These are phyloP conservation scores for Citrus australasica DNA, from an alignment of 345 rosid genomes.

Conservation along the genomic window DNA sequence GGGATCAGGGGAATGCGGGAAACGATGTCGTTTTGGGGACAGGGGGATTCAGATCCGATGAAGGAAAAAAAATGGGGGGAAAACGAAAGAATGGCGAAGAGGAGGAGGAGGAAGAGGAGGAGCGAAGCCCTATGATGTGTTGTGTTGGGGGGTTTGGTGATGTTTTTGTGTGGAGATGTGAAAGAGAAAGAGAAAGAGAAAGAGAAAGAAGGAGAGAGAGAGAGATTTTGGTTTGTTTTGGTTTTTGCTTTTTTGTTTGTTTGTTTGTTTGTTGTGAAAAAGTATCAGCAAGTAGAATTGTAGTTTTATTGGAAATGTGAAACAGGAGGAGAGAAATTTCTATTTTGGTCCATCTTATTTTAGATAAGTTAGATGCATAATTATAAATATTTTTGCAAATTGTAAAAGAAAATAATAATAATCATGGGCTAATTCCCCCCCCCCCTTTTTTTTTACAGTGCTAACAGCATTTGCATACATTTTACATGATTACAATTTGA, in stretches of 20 bases:
- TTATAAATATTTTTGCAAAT: too few species aligned
- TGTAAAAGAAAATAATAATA: too few species aligned
- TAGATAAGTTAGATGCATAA: too few species aligned
- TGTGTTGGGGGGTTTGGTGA: constrained; percentile 26
- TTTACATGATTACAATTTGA: too few species aligned
- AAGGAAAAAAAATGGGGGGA: constrained; percentile 1
- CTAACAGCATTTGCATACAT: not conserved
- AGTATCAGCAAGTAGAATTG: too few species aligned
- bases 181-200: not conserved
- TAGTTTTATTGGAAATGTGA: not conserved
- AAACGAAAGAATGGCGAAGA: constrained; percentile 18
- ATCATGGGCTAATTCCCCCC: too few species aligned
- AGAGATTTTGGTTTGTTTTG: constrained; percentile 14
- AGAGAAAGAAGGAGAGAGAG: not conserved
- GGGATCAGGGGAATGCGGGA: constrained; percentile 21
- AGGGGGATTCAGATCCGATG: constrained; percentile 39
- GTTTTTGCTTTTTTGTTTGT: not conserved
- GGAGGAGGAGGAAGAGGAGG: constrained; percentile 13
- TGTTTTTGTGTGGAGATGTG: constrained; percentile 29
- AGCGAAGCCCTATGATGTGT: constrained; percentile 8
- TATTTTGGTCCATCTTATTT: not conserved
- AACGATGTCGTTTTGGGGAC: constrained; percentile 19
- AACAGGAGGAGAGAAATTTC: not conserved
- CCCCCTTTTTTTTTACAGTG: not conserved
- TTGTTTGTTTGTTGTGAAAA: too few species aligned